Percentiles rank a stretch among this genome's conserved stretches.
phyloP scores from a whole-genome alignment of 2,329 filamentous ascomycete species.

The Fusarium xylarioides region DNA sequence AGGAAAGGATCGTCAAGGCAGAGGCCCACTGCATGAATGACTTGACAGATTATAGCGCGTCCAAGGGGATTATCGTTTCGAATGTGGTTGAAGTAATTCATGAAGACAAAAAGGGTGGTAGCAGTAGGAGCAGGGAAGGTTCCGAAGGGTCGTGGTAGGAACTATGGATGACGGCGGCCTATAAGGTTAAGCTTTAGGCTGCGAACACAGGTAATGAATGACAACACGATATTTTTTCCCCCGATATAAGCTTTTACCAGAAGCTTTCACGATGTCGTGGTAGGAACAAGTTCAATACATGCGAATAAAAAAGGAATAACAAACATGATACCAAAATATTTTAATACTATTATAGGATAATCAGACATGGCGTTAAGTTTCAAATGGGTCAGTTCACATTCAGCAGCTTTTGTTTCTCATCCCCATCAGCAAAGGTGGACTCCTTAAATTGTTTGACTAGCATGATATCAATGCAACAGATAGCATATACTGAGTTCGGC shows the following conservation, averaged over 20 bases:
- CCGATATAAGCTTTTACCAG: no score
- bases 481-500: neutral
- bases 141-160: conserved; percentile 25
- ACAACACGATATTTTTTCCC: no score
- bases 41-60: conserved; percentile 15
- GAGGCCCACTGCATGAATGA: conserved; percentile 50
- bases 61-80: conserved; percentile 52
- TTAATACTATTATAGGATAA: fast-evolving
- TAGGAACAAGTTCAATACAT: fast-evolving
- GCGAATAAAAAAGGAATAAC: fast-evolving
- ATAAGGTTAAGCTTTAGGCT: no score
- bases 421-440: neutral
- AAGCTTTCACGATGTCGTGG: no score
- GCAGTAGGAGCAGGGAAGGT: neutral
- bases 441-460: no score
- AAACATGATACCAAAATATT: neutral
- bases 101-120: conserved; percentile 30
- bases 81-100: conserved; percentile 51
- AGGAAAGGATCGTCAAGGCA: conserved; percentile 54
- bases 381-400: neutral
- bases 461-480: no score
- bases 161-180: no score
- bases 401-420: neutral
- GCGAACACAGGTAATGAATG: no score
- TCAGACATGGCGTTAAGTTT: no score